Evolutionary conservation across 805 yeast species (phyloP).

Genomic region (Metschnikowia aberdeeniae): DNA sequence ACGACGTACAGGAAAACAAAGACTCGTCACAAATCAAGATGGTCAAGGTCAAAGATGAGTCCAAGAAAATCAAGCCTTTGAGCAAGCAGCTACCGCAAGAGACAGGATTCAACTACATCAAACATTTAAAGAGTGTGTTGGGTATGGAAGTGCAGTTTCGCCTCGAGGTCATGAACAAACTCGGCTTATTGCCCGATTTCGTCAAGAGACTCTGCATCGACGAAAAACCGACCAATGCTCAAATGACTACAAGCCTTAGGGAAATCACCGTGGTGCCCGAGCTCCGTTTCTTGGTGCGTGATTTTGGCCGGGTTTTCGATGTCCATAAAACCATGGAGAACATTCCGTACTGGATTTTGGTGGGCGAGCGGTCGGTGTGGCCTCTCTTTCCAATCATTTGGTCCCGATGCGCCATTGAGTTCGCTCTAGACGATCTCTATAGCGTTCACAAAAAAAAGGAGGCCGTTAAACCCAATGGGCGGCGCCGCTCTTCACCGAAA

Average conservation of each 20-base stretch:
- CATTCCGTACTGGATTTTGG: slow-evolving; percentile 82
- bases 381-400: slow-evolving; percentile 78
- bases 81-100: slow-evolving; percentile 30
- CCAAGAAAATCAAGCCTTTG: slow-evolving; percentile 7
- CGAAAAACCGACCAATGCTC: slow-evolving; percentile 70
- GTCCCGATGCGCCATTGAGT: slow-evolving; percentile 88
- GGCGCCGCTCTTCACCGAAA: slow-evolving; percentile 29
- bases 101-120: slow-evolving; percentile 28
- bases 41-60: slow-evolving; percentile 13
- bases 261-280: slow-evolving; percentile 92
- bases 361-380: slow-evolving; percentile 94
- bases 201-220: slow-evolving; percentile 78
- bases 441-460: slow-evolving; percentile 36
- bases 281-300: slow-evolving; percentile 61
- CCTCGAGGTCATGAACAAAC: slow-evolving; percentile 69
- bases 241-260: slow-evolving; percentile 54
- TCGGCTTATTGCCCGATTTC: slow-evolving; percentile 68
- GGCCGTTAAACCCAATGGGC: background rate
- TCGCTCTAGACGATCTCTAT: slow-evolving; percentile 75
- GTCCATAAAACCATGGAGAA: slow-evolving; percentile 65
- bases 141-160: slow-evolving; percentile 84
- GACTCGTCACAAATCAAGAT: slow-evolving; percentile 10
- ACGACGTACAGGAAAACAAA: slow-evolving; percentile 2
- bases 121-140: slow-evolving; percentile 47
- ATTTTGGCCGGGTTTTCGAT: slow-evolving; percentile 74